These are phyloP conservation scores for Lipomyces mesembrius DNA, from an alignment of 805 yeast species.

Conservation along the genomic window DNA sequence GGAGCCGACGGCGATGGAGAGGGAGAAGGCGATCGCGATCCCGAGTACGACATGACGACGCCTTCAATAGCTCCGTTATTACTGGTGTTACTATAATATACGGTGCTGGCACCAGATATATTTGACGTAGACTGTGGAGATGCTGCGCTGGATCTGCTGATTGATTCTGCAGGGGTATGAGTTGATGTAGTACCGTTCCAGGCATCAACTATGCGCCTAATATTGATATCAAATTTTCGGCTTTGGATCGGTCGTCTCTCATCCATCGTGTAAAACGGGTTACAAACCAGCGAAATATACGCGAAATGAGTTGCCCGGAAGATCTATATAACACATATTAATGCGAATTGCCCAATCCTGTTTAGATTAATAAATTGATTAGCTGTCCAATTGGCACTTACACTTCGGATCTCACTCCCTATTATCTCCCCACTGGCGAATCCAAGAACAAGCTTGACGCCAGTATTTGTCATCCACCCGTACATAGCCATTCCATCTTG, in stretches of 20 bases:
- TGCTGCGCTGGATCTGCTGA: neutral
- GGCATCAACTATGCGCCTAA: conserved; percentile 34
- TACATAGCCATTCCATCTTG: conserved; percentile 71
- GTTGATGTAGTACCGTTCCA: conserved; percentile 33
- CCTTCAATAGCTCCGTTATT: neutral
- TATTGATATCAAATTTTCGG: conserved; percentile 28
- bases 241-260: conserved; percentile 38
- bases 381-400: conserved; percentile 25
- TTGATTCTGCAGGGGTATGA: neutral
- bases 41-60: conserved; percentile 20
- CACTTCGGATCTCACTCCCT: conserved; percentile 38
- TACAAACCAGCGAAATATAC: conserved; percentile 61
- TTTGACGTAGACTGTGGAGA: neutral
- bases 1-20: neutral
- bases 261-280: conserved; percentile 59
- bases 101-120: neutral
- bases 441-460: conserved; percentile 68
- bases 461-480: conserved; percentile 71
- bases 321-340: conserved; percentile 29
- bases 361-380: neutral
- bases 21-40: conserved; percentile 18
- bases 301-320: conserved; percentile 57
- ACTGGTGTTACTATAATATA: conserved; percentile 4
- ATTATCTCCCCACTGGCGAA: conserved; percentile 47
- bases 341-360: neutral